Conservation (phyloP, 768 basidiomycete genomes). For the Leccinum truebloodii region DNA sequence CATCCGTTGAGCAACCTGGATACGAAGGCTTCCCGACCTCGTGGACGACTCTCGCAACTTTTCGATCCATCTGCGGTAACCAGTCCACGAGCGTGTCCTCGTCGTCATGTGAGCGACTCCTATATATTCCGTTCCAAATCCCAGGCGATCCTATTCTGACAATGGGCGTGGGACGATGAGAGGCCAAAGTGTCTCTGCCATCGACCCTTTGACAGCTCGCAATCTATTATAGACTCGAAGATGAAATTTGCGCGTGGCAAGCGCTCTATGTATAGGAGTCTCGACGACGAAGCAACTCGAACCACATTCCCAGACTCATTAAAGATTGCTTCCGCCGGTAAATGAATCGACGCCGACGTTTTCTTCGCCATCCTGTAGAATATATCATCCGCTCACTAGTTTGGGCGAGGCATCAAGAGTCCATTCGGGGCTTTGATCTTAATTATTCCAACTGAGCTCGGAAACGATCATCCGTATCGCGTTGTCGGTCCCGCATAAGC, state of each 20-base stretch:
- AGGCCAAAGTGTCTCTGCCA: not conserved
- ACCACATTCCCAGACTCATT: slow-evolving; percentile 16
- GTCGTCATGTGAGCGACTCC: not conserved
- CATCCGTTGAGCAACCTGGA: slow-evolving; percentile 8
- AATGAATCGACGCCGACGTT: not conserved
- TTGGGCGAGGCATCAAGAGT: not conserved
- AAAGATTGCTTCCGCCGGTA: not conserved
- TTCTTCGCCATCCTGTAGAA: not conserved
- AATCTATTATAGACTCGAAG: not conserved
- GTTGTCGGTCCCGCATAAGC: slow-evolving; percentile 6
- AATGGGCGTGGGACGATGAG: slow-evolving; percentile 8
- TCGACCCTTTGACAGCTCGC: not conserved
- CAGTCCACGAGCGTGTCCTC: not conserved
- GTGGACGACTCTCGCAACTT: not conserved
- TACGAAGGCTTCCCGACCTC: not conserved
- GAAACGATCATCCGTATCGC: not conserved
- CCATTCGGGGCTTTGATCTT: not conserved
- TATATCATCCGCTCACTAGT: not conserved
- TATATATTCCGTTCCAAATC: not conserved
- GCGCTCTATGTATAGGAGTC: not conserved
- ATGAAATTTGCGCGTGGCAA: slow-evolving; percentile 7
- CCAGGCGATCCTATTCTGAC: not conserved
- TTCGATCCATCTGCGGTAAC: slow-evolving; percentile 1
- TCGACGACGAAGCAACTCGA: slow-evolving; percentile 6
- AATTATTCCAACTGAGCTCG: not conserved